Base-by-base conservation (phyloP, 2,329 filamentous ascomycete genomes). In the Pestalotiopsis sp. region DNA sequence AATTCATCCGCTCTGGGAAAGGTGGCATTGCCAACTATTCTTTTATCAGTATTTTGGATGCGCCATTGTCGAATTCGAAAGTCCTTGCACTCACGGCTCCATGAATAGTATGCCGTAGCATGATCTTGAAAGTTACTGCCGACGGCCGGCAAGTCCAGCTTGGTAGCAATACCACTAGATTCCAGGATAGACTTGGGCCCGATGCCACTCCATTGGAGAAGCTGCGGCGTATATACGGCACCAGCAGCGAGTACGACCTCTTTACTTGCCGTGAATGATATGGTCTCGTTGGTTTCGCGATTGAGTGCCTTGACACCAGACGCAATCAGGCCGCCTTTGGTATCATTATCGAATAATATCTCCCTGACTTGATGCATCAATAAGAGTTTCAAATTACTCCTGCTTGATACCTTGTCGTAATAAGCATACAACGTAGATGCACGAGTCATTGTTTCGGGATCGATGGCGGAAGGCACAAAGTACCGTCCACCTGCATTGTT, bases 121-220 rank as follows among this genome's bases (percentile, higher is more conserved):
- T 74, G 72, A 57, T 75, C 71, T n/a, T 73, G 70, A 3, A 72
- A 70, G 39, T 72, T 73, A n/a, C 72, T 70, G 1, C 72, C 72
- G n/a, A 73, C 70, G 2, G 56, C 68, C 1, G 71, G 67, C 2
- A 70, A 58, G 14, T 74, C 61, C 3, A 68, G 24, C 17, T 71
- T 39, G 7, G 66, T 39, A 0, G 69, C 56, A 60, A 58, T 69
- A 9, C 39, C 68, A 22, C 65, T 64, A 2, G 24, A n/a, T 5
- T 57, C 58, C 1, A 74, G 70, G 1, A 73, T 13, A 3, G 66
- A 55, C 3, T 40, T 35, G 14, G 70, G 67, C 0, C 74, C 74
- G n/a, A 75, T 69, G 10, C 82, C 81, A 6, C 80, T 82, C 2
- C 80, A 72, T 66, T 82, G 78, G 0, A 84, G 74, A 0, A 83